Conservation (phyloP, 441 rosid genomes). For the Syzygium syzygioides region DNA sequence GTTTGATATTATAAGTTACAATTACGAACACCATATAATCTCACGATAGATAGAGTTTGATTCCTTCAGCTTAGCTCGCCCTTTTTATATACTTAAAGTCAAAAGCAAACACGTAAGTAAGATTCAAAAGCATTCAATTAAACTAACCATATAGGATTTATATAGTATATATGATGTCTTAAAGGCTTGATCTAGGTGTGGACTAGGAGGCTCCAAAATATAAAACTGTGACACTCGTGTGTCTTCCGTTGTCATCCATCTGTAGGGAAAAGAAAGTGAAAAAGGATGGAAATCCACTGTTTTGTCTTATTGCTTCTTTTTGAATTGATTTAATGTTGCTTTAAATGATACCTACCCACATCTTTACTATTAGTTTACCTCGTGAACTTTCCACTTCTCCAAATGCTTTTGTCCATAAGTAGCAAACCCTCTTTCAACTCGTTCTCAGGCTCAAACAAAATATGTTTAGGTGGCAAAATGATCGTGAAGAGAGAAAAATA, state of each 20-base stretch:
- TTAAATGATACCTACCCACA: background rate
- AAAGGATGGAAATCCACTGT: background rate
- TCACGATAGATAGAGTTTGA: background rate
- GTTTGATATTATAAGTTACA: background rate
- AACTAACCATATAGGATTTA: background rate
- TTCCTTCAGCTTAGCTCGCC: background rate
- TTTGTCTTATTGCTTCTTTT: background rate
- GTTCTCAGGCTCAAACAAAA: background rate
- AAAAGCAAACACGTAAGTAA: background rate
- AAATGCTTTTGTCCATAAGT: background rate
- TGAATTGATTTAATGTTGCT: background rate
- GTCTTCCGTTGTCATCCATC: background rate
- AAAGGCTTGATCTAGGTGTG: background rate
- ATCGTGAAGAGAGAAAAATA: background rate
- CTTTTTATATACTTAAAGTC: background rate
- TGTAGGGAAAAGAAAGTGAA: background rate
- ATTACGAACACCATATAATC: background rate
- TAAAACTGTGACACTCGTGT: background rate
- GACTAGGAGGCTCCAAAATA: background rate
- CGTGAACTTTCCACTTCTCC: constrained; percentile 8
- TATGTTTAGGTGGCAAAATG: background rate
- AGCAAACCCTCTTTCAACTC: background rate
- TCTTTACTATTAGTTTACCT: background rate
- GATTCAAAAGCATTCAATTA: background rate
- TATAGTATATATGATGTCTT: background rate